phyloP scores from a whole-genome alignment of 371 early-diverging fungal species.

The Mortierella sp. region DNA sequence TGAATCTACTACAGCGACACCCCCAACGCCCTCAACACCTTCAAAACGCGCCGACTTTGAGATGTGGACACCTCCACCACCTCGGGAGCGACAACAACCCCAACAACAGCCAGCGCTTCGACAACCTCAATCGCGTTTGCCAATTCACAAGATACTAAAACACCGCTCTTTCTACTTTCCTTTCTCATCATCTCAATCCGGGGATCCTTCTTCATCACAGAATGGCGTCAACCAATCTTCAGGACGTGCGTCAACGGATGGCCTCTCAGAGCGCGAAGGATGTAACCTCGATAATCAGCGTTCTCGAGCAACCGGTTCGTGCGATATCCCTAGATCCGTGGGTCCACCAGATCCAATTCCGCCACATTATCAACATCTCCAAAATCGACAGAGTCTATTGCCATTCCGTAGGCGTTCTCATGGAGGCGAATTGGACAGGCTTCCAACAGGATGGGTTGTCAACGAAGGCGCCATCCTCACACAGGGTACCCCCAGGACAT shows the following conservation, averaged over 20 bases:
- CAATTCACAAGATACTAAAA: slow-evolving; percentile 31
- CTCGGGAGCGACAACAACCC: slow-evolving; percentile 9
- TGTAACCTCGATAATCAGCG: background rate
- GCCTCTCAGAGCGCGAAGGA: background rate
- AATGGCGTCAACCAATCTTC: background rate
- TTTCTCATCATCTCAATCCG: slow-evolving; percentile 8
- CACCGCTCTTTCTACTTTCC: slow-evolving; percentile 48
- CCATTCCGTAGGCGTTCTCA: slow-evolving; percentile 41
- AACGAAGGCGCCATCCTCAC: slow-evolving; percentile 3
- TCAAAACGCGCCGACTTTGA: slow-evolving; percentile 16
- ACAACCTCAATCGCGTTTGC: slow-evolving; percentile 22
- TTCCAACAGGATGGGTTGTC: slow-evolving; percentile 33
- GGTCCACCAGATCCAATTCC: slow-evolving; percentile 54
- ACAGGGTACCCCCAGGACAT: background rate
- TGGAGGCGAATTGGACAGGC: slow-evolving; percentile 39
- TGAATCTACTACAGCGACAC: background rate
- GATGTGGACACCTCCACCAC: slow-evolving; percentile 42
- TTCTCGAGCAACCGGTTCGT: slow-evolving; percentile 11
- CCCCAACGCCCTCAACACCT: slow-evolving; percentile 4
- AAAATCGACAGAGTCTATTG: slow-evolving; percentile 21
- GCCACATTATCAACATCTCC: slow-evolving; percentile 44
- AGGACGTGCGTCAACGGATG: slow-evolving; percentile 23
- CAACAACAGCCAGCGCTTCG: slow-evolving; percentile 8
- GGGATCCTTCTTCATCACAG: slow-evolving; percentile 3
- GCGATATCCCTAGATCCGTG: slow-evolving; percentile 29